These are phyloP conservation scores for Tetrastigma voinierianum DNA, from an alignment of 164 flowering plant species.

Conservation along the genomic window DNA sequence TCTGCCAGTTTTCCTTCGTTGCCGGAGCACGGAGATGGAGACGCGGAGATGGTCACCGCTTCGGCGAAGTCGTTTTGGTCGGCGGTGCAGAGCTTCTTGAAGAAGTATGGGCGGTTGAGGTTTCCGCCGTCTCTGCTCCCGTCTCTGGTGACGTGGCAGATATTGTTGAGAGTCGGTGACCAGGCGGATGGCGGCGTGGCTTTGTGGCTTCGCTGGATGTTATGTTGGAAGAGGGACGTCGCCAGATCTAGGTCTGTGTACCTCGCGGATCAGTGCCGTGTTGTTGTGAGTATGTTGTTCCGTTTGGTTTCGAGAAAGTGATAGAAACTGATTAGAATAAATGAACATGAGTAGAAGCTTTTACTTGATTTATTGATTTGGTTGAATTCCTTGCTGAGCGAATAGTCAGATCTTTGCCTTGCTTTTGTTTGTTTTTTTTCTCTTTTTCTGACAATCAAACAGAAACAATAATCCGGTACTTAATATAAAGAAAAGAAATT, in stretches of 20 bases:
- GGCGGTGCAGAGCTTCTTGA: constrained; percentile 21
- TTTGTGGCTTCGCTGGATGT: constrained; percentile 14
- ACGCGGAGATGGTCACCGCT: not conserved
- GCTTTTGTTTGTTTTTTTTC: too few relatives aligned
- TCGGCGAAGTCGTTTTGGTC: constrained; percentile 15
- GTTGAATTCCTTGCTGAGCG: too few relatives aligned
- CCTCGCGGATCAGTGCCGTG: constrained; percentile 29
- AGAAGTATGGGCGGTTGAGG: constrained; percentile 22
- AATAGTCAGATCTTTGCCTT: too few relatives aligned
- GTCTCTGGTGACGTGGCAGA: constrained; percentile 43
- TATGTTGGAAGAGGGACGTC: constrained; percentile 28
- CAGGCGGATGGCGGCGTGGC: constrained; percentile 4
- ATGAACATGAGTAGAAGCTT: not conserved
- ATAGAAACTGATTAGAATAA: not conserved
- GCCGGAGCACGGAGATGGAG: too few relatives aligned
- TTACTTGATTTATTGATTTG: too few relatives aligned
- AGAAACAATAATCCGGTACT: too few relatives aligned
- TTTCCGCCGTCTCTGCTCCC: constrained; percentile 30
- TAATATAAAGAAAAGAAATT: too few relatives aligned
- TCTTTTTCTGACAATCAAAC: too few relatives aligned
- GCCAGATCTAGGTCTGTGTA: constrained; percentile 23
- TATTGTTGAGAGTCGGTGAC: constrained; percentile 34
- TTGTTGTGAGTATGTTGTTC: constrained; percentile 18
- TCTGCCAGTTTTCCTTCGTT: constrained; percentile 8
- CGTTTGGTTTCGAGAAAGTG: not conserved